These are phyloP conservation scores for Prototheca stagnorum DNA, from an alignment of 163 green algal genomes.

Conservation along the genomic window DNA sequence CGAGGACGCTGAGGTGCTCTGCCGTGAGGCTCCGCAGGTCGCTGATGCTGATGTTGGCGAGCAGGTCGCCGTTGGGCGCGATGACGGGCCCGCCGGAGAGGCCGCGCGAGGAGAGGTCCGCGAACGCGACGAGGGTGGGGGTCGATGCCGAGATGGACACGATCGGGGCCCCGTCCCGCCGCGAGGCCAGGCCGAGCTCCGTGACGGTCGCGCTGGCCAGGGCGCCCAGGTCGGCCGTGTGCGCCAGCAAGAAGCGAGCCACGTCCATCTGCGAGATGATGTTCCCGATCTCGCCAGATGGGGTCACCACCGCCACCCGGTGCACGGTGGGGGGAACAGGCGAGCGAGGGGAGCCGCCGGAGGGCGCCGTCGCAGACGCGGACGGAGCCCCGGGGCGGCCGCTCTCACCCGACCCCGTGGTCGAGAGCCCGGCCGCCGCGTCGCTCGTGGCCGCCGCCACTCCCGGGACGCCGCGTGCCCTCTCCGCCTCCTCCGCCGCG, in stretches of 20 bases:
- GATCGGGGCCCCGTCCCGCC: slow-evolving; percentile 6
- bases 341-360: no score
- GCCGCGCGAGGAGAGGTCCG: slow-evolving; percentile 1
- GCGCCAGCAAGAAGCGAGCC: slow-evolving; percentile 23
- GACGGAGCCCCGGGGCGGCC: slow-evolving; percentile 21
- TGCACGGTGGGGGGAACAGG: slow-evolving; percentile 33
- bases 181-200: slow-evolving; percentile 13
- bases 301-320: slow-evolving; percentile 59
- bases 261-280: slow-evolving; percentile 57
- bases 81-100: slow-evolving; percentile 44
- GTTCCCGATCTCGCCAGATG: slow-evolving; percentile 40
- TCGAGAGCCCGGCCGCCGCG: slow-evolving; percentile 6
- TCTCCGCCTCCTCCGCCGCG: not conserved
- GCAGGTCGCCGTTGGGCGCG: slow-evolving; percentile 24
- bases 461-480: not conserved
- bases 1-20: slow-evolving; percentile 57
- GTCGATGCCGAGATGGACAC: slow-evolving; percentile 20
- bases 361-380: slow-evolving; percentile 26
- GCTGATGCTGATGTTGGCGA: slow-evolving; percentile 51
- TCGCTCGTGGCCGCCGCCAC: not conserved
- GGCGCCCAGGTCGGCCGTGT: slow-evolving; percentile 20
- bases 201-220: slow-evolving; percentile 11
- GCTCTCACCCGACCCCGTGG: slow-evolving; percentile 45
- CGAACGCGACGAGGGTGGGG: slow-evolving; percentile 31
- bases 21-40: slow-evolving; percentile 49